Percentiles rank a stretch among this genome's conserved stretches.
Conservation (phyloP, 148 eudicot species). For the Spergularia bocconei region DNA sequence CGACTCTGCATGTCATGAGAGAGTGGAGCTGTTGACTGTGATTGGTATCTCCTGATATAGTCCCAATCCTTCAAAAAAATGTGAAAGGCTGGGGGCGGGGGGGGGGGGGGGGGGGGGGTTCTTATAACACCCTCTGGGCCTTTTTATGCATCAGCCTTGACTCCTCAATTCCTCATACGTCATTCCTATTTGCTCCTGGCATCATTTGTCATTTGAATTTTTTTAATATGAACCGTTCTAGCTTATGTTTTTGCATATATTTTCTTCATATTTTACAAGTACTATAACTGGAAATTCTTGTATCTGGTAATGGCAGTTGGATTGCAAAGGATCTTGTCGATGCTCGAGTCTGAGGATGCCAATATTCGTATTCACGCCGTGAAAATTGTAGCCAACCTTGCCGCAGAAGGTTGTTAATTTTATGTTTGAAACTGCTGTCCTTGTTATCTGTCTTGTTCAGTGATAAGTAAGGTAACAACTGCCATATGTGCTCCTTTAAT, state of each 20-base stretch:
- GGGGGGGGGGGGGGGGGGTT: too few species aligned
- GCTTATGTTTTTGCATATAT: not conserved
- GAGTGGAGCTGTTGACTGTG: not conserved
- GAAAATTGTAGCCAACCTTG: constrained; percentile 95
- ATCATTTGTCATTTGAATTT: not conserved
- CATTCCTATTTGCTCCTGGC: not conserved
- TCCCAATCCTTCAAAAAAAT: too few species aligned
- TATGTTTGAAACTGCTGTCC: constrained; percentile 2
- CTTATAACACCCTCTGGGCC: not conserved
- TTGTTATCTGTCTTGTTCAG: constrained; percentile 5
- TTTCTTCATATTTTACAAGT: not conserved
- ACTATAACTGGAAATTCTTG: not conserved
- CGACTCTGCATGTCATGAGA: not conserved
- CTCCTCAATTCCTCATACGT: not conserved
- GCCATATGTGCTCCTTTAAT: not conserved
- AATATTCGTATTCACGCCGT: constrained; percentile 91
- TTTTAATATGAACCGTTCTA: not conserved
- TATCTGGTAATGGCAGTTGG: constrained; percentile 60
- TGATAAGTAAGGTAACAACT: not conserved
- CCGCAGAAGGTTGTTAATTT: constrained; percentile 81
- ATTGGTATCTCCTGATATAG: not conserved
- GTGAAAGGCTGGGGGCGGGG: not conserved
- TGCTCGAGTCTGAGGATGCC: constrained; percentile 92
- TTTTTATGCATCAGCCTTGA: not conserved
- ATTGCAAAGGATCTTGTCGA: constrained; percentile 77